phyloP scores from a whole-genome alignment of 805 yeast genomes.

The Hanseniaspora vineae region DNA sequence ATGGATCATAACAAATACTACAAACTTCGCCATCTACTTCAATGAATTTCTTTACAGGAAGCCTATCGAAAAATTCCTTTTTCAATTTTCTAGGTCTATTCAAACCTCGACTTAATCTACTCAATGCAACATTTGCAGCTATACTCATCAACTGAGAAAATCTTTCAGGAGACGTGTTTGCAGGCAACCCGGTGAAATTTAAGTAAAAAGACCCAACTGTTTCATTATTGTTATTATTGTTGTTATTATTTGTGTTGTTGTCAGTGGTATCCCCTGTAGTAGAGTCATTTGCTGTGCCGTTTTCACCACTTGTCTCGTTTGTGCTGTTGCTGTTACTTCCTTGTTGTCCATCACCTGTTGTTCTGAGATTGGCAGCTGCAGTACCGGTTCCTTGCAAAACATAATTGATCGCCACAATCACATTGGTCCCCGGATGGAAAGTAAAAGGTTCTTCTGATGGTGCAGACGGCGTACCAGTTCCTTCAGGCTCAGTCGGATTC shows the following conservation, averaged over 20 bases:
- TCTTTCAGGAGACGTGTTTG: constrained; percentile 44
- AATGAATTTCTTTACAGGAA: constrained; percentile 26
- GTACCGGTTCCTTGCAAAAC: not conserved
- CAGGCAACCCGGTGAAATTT: constrained; percentile 54
- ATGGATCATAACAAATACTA: constrained; percentile 42
- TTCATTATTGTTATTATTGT: constrained; percentile 13
- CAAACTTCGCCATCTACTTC: constrained; percentile 31
- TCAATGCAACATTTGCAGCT: constrained; percentile 59
- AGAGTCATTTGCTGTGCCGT: not conserved
- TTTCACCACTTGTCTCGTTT: not conserved
- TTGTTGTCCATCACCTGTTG: not conserved
- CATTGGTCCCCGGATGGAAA: not conserved
- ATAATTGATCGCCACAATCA: not conserved
- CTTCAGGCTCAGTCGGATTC: too few relatives aligned
- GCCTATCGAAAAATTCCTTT: constrained; percentile 36
- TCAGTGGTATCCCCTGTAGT: not conserved
- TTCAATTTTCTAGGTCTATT: constrained; percentile 41
- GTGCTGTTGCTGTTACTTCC: not conserved
- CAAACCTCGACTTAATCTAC: constrained; percentile 42
- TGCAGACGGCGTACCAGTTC: too few relatives aligned
- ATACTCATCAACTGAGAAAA: constrained; percentile 48
- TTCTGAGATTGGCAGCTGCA: not conserved
- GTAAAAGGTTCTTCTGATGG: not conserved
- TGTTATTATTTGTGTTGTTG: not conserved
- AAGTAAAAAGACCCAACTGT: constrained; percentile 42